Percentiles rank a stretch among this genome's conserved stretches.
Evolutionary conservation across 306 rosid species (phyloP).

Genomic region (Quercus ilex): DNA sequence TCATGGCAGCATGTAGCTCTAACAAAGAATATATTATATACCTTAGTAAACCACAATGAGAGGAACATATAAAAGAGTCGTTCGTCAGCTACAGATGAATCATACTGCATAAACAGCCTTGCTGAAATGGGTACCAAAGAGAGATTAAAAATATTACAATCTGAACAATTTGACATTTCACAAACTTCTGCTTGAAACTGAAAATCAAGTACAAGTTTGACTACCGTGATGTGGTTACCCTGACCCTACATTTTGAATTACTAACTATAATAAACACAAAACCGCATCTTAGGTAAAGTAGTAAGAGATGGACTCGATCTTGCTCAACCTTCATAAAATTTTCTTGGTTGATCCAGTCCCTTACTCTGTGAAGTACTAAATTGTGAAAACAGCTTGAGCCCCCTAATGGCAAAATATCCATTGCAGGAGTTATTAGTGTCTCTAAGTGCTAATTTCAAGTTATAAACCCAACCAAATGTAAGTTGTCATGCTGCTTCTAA

Average conservation of each 20-base stretch:
- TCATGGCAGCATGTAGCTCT: too few relatives aligned
- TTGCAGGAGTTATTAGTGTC: background rate
- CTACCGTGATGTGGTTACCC: too few relatives aligned
- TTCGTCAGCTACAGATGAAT: too few relatives aligned
- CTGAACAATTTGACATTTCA: background rate
- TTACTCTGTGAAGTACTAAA: background rate
- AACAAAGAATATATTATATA: too few relatives aligned
- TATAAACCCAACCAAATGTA: background rate
- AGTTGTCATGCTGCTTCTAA: background rate
- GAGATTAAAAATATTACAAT: background rate
- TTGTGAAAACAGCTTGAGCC: background rate
- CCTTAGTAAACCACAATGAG: too few relatives aligned
- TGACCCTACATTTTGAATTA: background rate
- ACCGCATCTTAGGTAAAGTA: background rate
- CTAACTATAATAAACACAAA: background rate
- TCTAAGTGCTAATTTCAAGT: background rate
- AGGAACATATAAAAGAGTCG: too few relatives aligned
- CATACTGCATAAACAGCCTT: background rate
- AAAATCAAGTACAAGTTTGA: background rate
- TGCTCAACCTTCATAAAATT: background rate
- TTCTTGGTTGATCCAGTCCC: background rate
- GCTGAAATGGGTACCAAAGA: background rate
- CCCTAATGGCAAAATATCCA: background rate
- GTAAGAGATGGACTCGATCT: background rate
- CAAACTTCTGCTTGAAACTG: background rate